phyloP scores from a whole-genome alignment of 148 eudicot species.

The Chenopodium album region DNA sequence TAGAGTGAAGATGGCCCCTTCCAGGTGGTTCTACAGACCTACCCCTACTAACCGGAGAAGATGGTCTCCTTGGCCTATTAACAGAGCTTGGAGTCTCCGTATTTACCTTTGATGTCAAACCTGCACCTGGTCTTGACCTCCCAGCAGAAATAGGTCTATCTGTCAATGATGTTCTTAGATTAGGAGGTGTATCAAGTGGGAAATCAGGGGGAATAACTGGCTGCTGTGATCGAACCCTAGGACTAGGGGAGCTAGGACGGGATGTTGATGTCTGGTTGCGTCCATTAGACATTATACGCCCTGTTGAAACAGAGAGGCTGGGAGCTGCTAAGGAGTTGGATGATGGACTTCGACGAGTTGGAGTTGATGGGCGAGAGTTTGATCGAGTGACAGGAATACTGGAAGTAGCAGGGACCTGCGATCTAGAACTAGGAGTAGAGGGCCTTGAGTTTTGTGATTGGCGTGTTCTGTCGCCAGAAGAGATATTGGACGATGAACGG shows the following conservation, averaged over 20 bases:
- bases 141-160: conserved; percentile 93
- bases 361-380: conserved; percentile 87
- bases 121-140: conserved; percentile 78
- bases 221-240: conserved; percentile 68
- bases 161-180: conserved; percentile 75
- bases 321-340: conserved; percentile 52
- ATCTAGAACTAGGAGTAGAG: conserved; percentile 89
- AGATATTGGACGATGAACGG: conserved; percentile 51
- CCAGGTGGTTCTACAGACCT: conserved; percentile 59
- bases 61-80: conserved; percentile 55
- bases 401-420: conserved; percentile 56
- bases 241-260: conserved; percentile 87
- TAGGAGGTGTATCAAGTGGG: conserved; percentile 91
- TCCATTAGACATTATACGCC: conserved; percentile 49
- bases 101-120: conserved; percentile 53
- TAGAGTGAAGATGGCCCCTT: conserved; percentile 50
- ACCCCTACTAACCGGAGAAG: conserved; percentile 77
- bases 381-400: conserved; percentile 48
- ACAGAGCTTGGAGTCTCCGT: conserved; percentile 45
- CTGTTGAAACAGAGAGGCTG: conserved; percentile 43
- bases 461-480: conserved; percentile 58
- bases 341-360: conserved; percentile 64
- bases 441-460: conserved; percentile 75
- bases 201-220: conserved; percentile 73
- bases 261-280: conserved; percentile 53